phyloP scores from a whole-genome alignment of 2,329 filamentous ascomycete species.

The Colletotrichum liriopes region DNA sequence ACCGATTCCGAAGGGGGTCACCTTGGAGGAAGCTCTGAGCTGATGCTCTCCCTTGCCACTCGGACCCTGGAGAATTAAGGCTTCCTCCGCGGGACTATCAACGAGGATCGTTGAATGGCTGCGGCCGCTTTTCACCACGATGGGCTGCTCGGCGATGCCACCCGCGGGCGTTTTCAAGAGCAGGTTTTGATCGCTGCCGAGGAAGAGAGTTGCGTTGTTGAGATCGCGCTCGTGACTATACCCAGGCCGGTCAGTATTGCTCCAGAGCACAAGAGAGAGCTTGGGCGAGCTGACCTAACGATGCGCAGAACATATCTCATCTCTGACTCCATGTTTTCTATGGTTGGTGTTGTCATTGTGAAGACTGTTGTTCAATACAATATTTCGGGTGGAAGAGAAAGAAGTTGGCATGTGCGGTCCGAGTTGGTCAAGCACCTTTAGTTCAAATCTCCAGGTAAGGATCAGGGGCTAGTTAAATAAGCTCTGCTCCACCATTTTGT shows the following conservation, averaged over 20 bases:
- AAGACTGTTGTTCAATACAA: neutral
- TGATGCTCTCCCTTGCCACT: conserved; percentile 12
- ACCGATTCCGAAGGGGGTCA: neutral
- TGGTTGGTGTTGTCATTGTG: neutral
- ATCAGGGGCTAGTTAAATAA: neutral
- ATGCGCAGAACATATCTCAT: neutral
- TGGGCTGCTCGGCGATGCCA: neutral
- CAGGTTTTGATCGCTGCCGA: neutral
- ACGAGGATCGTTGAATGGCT: neutral
- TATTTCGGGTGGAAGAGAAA: too few species aligned
- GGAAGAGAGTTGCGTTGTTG: neutral
- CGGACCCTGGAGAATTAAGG: conserved; percentile 2
- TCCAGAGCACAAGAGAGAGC: neutral
- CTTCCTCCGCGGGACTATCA: neutral
- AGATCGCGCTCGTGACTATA: neutral
- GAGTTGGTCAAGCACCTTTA: neutral
- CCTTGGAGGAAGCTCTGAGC: neutral
- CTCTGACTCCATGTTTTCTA: neutral
- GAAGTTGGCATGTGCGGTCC: neutral
- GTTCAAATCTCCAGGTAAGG: neutral
- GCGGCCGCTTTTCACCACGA: conserved; percentile 2
- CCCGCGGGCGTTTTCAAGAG: neutral
- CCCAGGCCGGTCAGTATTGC: neutral
- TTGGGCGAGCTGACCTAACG: neutral
- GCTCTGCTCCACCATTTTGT: neutral